Base-by-base conservation (phyloP, 768 basidiomycete species). In the Collybia mongolica region DNA sequence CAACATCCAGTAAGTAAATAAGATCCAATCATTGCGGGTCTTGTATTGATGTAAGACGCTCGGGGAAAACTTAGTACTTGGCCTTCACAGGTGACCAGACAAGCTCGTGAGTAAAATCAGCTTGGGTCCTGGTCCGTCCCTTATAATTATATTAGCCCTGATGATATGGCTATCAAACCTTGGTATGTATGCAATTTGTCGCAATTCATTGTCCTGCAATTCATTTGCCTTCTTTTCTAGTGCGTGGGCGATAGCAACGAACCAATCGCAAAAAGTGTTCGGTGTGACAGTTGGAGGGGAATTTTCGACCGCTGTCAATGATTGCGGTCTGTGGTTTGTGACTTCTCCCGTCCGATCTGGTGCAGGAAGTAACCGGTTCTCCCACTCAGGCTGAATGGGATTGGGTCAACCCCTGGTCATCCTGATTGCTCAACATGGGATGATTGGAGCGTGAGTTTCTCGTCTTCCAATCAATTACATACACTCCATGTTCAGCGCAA, bases 201-300 rank as follows among this genome's bases (percentile, higher is more conserved):
- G 14, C 24, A 26, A 32, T 3, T 9, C 15, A 38, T 40, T 42
- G n/a, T 44, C 46, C 28, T 49, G 36, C 22, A 41, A 44, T 36
- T 26, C n/a, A 23, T 46, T 44, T 57, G 54, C 54, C 51, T 60
- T 56, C 56, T 57, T 47, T 45, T 49, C 38, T 44, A 79, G 77
- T 63, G 61, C 66, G 44, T 78, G 77, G 75, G 75, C 74, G 46
- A 66, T 72, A 48, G 73, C 74, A n/a, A 77, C 75, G 20, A 77
- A 78, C 62, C 71, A 73, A 52, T 89, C 90, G 1, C 82, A 86
- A 71, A 72, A 70, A 19, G 73, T 74, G 11, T 94, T 92, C 60
- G 94, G 95, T 24, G 70, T 96, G 54, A 85, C 85, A 36, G 62
- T 81, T 37, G 91, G 89, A 37, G 93, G 92, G 53, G 93, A 96